Base-by-base conservation (phyloP, 495 filamentous ascomycete genomes). In the Evansstolkia leycettana region DNA sequence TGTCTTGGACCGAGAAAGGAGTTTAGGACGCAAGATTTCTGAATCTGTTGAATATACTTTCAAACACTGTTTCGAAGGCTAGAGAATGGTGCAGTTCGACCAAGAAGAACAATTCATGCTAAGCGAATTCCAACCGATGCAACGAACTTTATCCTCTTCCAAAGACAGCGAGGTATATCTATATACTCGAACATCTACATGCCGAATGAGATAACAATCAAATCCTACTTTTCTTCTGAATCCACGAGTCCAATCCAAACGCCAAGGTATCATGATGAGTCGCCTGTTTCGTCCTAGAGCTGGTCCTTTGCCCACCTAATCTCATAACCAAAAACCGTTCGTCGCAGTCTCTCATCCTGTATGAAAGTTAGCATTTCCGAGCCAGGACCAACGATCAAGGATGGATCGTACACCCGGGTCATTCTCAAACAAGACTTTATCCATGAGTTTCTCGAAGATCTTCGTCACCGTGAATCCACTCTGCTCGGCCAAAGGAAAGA, bases 341-440 rank as follows among this genome's bases (percentile, higher is more conserved):
- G 71, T 33, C 81, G 66, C 30, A 93, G 55, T 39, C 66, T 72
- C 52, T 81, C 74, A 58, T 88, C 80, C 61, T 70, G 43, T 11
- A 29, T 12, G 11, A 13, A 29, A 16, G 9, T 37, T 14, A 33
- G 19, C 27, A 31, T 36, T 20, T 7, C 7, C 11, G 12, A n/a
- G 13, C 13, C 14, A 24, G 12, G 17, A 20, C 9, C 1, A 14
- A 5, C 5, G 4, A 29, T n/a, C 11, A 14, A n/a, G 11, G 5
- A n/a, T 14, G 7, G 27, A 17, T 57, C 72, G 56, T 56, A 75
- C 75, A 33, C 88, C 89, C 7, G 69, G 73, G 52, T 96, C 88
- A 44, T 84, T 65, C 52, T 87, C 80, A 66, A 96, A 94, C 65
- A 96, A 73, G 34, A 86, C 80, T 39, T 73, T 70, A 16, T 83